Evolutionary conservation across 2,329 filamentous ascomycete species (phyloP).

Genomic region (Rhinocladiella similis): DNA sequence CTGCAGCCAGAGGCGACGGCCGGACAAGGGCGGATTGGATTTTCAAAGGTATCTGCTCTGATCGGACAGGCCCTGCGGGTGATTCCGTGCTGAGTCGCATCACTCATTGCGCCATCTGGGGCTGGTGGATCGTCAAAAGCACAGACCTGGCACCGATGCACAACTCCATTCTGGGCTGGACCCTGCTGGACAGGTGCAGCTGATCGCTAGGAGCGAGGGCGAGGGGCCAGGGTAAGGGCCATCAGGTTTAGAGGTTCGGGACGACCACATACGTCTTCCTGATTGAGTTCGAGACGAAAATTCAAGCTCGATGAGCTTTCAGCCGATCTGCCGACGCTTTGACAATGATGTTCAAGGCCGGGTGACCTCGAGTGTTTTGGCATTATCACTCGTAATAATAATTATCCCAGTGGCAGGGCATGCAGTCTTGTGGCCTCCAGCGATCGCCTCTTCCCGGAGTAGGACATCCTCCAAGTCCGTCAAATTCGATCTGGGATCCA

Average conservation of each 20-base stretch:
- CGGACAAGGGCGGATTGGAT: constrained; percentile 10
- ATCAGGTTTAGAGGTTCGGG: background rate
- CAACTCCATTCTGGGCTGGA: constrained; percentile 24
- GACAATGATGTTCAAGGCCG: background rate
- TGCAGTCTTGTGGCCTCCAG: background rate
- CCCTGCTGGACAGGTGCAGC: constrained; percentile 21
- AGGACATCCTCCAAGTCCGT: background rate
- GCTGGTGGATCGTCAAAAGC: constrained; percentile 12
- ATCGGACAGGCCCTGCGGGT: constrained; percentile 17
- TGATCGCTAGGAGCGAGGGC: constrained; percentile 5
- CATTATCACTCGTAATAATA: background rate
- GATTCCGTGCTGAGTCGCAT: constrained; percentile 27
- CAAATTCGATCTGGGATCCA: constrained; percentile 2
- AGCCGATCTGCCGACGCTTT: constrained; percentile 4
- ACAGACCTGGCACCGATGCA: constrained; percentile 21
- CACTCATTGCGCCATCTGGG: constrained; percentile 28
- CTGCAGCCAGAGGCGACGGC: constrained; percentile 13
- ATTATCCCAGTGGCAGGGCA: no score
- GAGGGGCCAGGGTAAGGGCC: background rate
- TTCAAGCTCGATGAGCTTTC: background rate
- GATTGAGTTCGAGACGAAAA: constrained; percentile 2
- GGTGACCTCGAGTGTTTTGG: background rate
- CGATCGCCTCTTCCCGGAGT: background rate
- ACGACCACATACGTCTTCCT: background rate
- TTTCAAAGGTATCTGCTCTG: background rate